A percentile compares a stretch with the other conserved stretches of the same genome.
phyloP scores from a whole-genome alignment of 2,329 filamentous ascomycete species.

The Epichloe typhina region DNA sequence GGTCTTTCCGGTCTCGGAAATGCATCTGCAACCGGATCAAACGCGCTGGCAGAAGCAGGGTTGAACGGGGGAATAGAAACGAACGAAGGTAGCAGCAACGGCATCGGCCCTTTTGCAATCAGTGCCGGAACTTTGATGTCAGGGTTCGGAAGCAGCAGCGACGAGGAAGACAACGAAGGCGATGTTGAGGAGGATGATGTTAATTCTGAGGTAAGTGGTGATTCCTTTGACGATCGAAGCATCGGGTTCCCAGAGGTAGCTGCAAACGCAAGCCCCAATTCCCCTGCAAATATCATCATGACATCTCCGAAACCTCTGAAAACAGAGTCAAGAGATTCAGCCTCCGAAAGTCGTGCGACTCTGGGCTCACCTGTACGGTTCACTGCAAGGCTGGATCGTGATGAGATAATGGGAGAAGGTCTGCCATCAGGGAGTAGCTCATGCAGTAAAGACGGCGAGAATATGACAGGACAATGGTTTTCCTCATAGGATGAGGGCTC shows the following conservation, averaged over 20 bases:
- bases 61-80: constrained; percentile 69
- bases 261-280: constrained; percentile 13
- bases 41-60: constrained; percentile 66
- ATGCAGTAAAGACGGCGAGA: neutral
- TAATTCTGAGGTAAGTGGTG: constrained; percentile 49
- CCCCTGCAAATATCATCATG: constrained; percentile 19
- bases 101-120: constrained; percentile 59
- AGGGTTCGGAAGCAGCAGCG: constrained; percentile 87
- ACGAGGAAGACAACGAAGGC: constrained; percentile 92
- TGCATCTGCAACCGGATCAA: constrained; percentile 36
- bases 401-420: constrained; percentile 4
- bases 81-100: constrained; percentile 48
- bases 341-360: constrained; percentile 6
- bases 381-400: constrained; percentile 3
- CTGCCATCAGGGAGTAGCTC: neutral
- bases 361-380: constrained; percentile 5
- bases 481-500: constrained; percentile 5
- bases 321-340: constrained; percentile 11
- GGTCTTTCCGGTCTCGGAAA: constrained; percentile 33
- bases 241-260: constrained; percentile 15
- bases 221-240: constrained; percentile 21
- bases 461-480: neutral
- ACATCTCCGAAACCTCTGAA: constrained; percentile 17
- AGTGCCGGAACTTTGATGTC: constrained; percentile 66
- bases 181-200: constrained; percentile 71